Percentiles rank a stretch among this genome's conserved stretches.
These are phyloP conservation scores for Theobroma grandiflorum DNA, from an alignment of 441 rosid species.

Conservation along the genomic window DNA sequence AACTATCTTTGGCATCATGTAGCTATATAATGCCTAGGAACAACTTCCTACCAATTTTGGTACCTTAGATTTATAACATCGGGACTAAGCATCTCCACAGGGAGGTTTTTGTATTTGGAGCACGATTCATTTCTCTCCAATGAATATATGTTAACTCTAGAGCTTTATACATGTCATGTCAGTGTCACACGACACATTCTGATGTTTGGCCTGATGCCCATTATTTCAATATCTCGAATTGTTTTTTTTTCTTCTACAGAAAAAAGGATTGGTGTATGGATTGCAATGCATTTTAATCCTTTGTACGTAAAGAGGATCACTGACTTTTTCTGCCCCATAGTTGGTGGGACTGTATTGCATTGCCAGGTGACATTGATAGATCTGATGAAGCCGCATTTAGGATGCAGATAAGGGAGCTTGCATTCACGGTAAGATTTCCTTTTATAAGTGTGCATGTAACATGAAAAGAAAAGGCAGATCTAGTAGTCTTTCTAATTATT, in stretches of 20 bases:
- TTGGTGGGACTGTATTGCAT: conserved; percentile 96
- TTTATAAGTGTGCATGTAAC: conserved; percentile 14
- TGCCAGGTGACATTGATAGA: conserved; percentile 84
- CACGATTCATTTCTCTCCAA: neutral
- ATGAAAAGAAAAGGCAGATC: conserved; percentile 16
- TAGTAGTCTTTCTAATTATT: conserved; percentile 7
- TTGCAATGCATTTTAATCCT: conserved; percentile 10
- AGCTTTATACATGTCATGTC: neutral
- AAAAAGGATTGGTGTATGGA: neutral
- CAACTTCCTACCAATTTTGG: neutral
- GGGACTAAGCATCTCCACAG: conserved; percentile 4
- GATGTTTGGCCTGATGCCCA: neutral
- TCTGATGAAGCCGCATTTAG: conserved; percentile 78
- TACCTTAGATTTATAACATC: neutral
- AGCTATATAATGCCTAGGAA: neutral
- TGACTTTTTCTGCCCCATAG: conserved; percentile 39
- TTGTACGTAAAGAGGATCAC: conserved; percentile 19
- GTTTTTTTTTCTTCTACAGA: neutral
- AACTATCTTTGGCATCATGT: conserved; percentile 13
- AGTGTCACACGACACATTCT: too few relatives aligned
- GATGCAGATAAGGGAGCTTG: conserved; percentile 80
- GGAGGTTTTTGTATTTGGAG: neutral
- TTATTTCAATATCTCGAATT: neutral
- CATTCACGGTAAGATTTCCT: conserved; percentile 55
- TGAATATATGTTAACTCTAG: conserved; percentile 14